phyloP scores from a whole-genome alignment of 2,329 filamentous ascomycete species.

The Penicillium polonicum region DNA sequence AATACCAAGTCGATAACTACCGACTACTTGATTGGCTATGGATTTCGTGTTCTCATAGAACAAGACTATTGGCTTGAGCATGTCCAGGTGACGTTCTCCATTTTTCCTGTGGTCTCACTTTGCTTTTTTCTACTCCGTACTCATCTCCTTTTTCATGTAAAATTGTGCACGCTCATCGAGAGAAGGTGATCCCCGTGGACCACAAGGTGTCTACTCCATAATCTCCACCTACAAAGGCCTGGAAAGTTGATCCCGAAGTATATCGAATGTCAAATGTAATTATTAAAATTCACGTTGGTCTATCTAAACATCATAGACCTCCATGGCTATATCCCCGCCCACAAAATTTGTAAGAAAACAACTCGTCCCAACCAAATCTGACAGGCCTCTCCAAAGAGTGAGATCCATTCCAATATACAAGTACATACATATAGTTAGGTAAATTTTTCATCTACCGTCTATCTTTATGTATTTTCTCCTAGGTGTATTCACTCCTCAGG shows the following conservation, averaged over 20 bases:
- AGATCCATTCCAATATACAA: slow-evolving; percentile 1
- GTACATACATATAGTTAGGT: background rate
- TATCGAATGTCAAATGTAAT: background rate
- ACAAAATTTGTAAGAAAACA: background rate
- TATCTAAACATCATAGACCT: background rate
- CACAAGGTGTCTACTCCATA: background rate
- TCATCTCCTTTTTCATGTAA: background rate
- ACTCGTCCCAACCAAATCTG: background rate
- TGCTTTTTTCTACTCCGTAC: background rate
- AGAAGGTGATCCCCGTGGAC: background rate
- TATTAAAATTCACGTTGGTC: background rate
- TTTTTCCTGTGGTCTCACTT: background rate
- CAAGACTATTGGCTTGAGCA: background rate
- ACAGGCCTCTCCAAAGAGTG: background rate
- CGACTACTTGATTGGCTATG: background rate
- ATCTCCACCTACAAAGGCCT: background rate
- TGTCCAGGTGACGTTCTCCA: background rate
- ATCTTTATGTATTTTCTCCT: slow-evolving; percentile 17
- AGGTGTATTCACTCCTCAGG: slow-evolving; percentile 5
- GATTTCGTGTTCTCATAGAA: background rate
- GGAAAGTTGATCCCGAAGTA: background rate
- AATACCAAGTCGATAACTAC: background rate
- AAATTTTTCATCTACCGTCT: slow-evolving; percentile 15
- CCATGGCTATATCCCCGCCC: background rate
- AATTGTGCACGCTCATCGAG: background rate